Evolutionary conservation across 225 moss, liverwort and hornwort species (phyloP).

Genomic region (Polytrichum formosum): DNA sequence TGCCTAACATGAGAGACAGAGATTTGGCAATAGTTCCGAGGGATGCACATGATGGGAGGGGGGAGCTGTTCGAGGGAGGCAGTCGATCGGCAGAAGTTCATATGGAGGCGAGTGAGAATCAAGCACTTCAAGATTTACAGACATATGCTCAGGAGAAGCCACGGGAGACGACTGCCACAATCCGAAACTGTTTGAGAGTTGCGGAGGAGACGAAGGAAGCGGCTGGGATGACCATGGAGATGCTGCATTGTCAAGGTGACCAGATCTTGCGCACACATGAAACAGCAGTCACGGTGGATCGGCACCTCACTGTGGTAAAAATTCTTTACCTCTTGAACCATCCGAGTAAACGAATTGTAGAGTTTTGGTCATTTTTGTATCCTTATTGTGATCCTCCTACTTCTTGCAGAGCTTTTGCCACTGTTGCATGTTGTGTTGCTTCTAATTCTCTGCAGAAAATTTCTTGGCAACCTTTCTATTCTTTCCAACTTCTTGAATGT

Average conservation of each 20-base stretch:
- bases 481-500: background rate
- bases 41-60: background rate
- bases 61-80: slow-evolving; percentile 1
- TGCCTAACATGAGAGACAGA: background rate
- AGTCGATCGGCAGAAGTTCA: background rate
- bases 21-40: background rate
- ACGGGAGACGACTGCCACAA: slow-evolving; percentile 44
- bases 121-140: slow-evolving; percentile 9
- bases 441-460: background rate
- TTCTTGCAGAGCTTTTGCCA: background rate
- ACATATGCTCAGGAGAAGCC: slow-evolving; percentile 32
- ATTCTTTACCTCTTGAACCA: background rate
- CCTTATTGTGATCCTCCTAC: background rate
- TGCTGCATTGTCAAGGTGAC: slow-evolving; percentile 45
- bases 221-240: slow-evolving; percentile 41
- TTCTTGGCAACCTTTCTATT: background rate
- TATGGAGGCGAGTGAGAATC: background rate
- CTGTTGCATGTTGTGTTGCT: slow-evolving; percentile 1
- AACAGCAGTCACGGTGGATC: slow-evolving; percentile 50
- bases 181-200: slow-evolving; percentile 41
- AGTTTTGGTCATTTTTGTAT: background rate
- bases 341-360: too few relatives aligned
- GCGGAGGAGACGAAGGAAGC: slow-evolving; percentile 54
- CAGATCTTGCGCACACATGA: slow-evolving; percentile 64
- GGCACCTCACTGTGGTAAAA: slow-evolving; percentile 49